Base-by-base conservation (phyloP, 2,329 filamentous ascomycete species). In the Huntiella abstrusa region DNA sequence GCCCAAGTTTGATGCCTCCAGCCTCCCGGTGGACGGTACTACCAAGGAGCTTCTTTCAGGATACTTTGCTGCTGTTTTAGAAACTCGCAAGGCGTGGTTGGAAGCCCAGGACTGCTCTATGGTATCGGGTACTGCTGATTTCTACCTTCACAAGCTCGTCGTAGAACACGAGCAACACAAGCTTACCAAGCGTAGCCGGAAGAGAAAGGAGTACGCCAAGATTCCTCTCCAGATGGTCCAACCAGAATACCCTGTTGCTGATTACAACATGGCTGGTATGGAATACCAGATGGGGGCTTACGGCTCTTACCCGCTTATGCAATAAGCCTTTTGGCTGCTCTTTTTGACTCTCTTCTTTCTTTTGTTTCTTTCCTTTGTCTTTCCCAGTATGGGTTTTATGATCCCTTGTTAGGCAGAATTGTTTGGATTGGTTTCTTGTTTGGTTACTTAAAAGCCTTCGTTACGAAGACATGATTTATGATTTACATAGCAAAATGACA, bases 161-260 rank as follows among this genome's bases (percentile, higher is more conserved):
- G 28, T 46, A 15, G 39, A 46, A 10, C 47, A 49, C 35, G 47
- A 49, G n/a, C 43, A 49, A 33, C 28, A 43, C 15, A 49, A 49
- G 34, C 43, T 49, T n/a, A 32, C 16, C 35, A 45, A 42, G 11
- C 47, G 47, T 39, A 46, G 43, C 33, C 43, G 47, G 22, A 49
- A 49, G 47, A 49, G 38, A 34, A 41, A 49, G 32, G 22, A 38
- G 4, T 16, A 13, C 11, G 22, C 39, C 7, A 41, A 32, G 5
- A 35, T 46, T 34, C 22, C 38, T 2, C 34, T 49, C 22, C 22
- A 28, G 22, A 10, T 28, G 22, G 22, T 28, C 22, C 22, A 28
- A 10, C 22, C 22, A 28, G 22, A 28, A 28, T 28, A 28, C 22
- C 22, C 22, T 28, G 17, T 46, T 28, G 36, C 32, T 10, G 16